A percentile compares a stretch with the other conserved stretches of the same genome.
Evolutionary conservation across 768 basidiomycete genomes (phyloP).

Genomic region (Mycena floridula): DNA sequence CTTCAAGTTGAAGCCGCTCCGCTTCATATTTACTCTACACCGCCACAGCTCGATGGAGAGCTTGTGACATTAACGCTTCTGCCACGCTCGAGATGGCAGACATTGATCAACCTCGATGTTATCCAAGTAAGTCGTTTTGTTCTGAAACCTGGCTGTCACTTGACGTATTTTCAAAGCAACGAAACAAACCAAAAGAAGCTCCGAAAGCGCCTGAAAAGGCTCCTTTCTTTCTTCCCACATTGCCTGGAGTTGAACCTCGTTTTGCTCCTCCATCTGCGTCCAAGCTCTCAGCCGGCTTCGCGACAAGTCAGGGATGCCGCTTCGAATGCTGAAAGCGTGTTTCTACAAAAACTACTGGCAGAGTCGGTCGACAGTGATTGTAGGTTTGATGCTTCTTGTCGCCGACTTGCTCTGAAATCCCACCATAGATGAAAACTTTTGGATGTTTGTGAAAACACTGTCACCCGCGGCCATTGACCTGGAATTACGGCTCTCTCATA

Average conservation of each 20-base stretch:
- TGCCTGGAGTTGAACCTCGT: conserved; percentile 80
- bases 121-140: conserved; percentile 60
- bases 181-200: conserved; percentile 94
- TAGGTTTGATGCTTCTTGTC: conserved; percentile 33
- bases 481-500: conserved; percentile 76
- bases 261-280: conserved; percentile 55
- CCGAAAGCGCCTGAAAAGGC: conserved; percentile 94
- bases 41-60: conserved; percentile 83
- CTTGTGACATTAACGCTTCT: conserved; percentile 91
- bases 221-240: conserved; percentile 93
- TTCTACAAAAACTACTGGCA: conserved; percentile 55
- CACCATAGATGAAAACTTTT: conserved; percentile 71
- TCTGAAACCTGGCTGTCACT: background rate
- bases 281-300: too few relatives aligned
- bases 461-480: conserved; percentile 90
- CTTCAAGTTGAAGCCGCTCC: conserved; percentile 56
- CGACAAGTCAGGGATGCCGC: too few relatives aligned
- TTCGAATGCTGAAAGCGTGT: conserved; percentile 69
- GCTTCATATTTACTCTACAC: conserved; percentile 71
- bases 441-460: conserved; percentile 76
- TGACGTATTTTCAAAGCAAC: conserved; percentile 47
- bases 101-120: conserved; percentile 90
- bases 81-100: conserved; percentile 93
- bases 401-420: conserved; percentile 2
- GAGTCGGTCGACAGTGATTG: conserved; percentile 59